Percentiles rank a stretch among this genome's conserved stretches.
These are phyloP conservation scores for Diaporthe sp. DNA, from an alignment of 2,329 filamentous ascomycete genomes.

Conservation along the genomic window DNA sequence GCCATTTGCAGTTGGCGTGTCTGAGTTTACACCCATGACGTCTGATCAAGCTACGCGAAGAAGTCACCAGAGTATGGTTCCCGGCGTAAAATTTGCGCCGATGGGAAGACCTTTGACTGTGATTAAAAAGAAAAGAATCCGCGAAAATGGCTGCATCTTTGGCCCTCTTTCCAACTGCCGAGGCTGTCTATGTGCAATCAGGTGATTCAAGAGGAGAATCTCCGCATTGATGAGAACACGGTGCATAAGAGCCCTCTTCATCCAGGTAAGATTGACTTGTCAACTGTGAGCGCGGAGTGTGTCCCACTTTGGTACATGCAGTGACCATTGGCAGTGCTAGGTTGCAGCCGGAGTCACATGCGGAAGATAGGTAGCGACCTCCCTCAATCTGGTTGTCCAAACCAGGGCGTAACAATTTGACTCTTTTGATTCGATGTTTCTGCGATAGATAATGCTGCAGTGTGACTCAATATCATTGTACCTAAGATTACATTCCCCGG, in stretches of 20 bases:
- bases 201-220: not conserved
- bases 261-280: constrained; percentile 1
- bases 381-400: not conserved
- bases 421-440: not conserved
- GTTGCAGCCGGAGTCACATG: constrained; percentile 4
- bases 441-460: not conserved
- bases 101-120: too few relatives aligned
- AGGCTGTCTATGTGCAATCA: not conserved
- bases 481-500: not conserved
- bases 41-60: not conserved
- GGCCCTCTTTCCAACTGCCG: not conserved
- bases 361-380: not conserved
- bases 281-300: not conserved
- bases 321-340: not conserved
- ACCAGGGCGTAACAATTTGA: not conserved
- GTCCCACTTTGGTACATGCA: not conserved
- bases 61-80: not conserved
- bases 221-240: constrained; percentile 8
- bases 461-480: not conserved
- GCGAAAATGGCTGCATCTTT: not conserved
- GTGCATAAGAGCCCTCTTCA: not conserved
- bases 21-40: not conserved
- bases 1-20: not conserved
- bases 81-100: too few relatives aligned
- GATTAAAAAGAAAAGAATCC: not conserved